Conservation (phyloP, 2,329 filamentous ascomycete species). For the Mycosphaerelloides madeirae region DNA sequence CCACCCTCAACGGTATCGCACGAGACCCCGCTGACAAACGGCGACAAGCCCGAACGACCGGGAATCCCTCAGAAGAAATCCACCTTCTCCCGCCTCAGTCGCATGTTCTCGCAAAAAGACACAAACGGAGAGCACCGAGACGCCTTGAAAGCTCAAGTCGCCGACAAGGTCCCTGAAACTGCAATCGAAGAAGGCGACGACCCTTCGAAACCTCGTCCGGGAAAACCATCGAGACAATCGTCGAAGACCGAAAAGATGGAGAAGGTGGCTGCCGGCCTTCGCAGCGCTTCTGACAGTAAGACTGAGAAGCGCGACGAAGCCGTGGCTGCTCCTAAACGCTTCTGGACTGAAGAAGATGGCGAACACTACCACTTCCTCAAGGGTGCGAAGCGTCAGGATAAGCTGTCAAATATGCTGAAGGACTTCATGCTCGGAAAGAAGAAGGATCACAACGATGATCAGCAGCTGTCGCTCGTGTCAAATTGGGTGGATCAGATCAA, state of each 20-base stretch:
- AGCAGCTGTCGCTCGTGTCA: slow-evolving; percentile 86
- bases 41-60: slow-evolving; percentile 21
- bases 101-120: slow-evolving; percentile 40
- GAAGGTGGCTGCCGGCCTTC: slow-evolving; percentile 8
- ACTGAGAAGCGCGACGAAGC: slow-evolving; percentile 28
- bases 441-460: slow-evolving; percentile 66
- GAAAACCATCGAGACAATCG: slow-evolving; percentile 27
- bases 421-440: slow-evolving; percentile 76
- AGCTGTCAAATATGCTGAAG: slow-evolving; percentile 86
- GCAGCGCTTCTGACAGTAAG: slow-evolving; percentile 31
- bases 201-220: slow-evolving; percentile 18
- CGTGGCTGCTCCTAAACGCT: slow-evolving; percentile 38
- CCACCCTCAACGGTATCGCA: slow-evolving; percentile 10
- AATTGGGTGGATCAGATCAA: slow-evolving; percentile 94
- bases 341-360: slow-evolving; percentile 59
- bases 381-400: slow-evolving; percentile 87
- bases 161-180: slow-evolving; percentile 27
- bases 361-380: slow-evolving; percentile 84
- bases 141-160: slow-evolving; percentile 15
- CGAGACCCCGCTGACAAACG: slow-evolving; percentile 13
- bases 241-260: slow-evolving; percentile 28
- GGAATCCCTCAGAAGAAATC: slow-evolving; percentile 33
- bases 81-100: slow-evolving; percentile 36
- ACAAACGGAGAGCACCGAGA: slow-evolving; percentile 21
- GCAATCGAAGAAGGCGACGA: slow-evolving; percentile 23